Base-by-base conservation (phyloP, 306 rosid species). In the Vigna mungo region DNA sequence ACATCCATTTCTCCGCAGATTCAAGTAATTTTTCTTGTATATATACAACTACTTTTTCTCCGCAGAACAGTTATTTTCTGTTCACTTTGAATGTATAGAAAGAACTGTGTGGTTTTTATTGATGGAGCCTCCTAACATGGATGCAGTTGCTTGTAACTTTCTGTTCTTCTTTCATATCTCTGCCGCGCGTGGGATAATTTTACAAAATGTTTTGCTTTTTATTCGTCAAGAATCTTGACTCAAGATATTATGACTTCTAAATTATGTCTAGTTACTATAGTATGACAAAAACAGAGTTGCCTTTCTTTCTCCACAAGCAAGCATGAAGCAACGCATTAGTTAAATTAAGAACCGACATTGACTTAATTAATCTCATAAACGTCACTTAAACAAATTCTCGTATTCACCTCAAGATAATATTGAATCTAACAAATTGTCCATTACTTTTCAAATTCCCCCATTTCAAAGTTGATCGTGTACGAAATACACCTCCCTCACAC, bases 201-300 rank as follows among this genome's bases (percentile, higher is more conserved):
- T 17, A 11, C 72, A 30, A 11, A 47, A 54, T 61, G 44, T 8
- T 78, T 68, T 44, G 66, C 6, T 12, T 65, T 62, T 43, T 72
- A 25, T 65, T 25, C 16, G 34, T 36, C 4, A 5, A 25, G 27
- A 25, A 25, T 25, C 27, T 25, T 25, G 27, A 25, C 27, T 25
- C 27, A 25, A 70, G 76, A 56, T 7, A 67, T 56, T 51, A 59
- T 72, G 80, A 15, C 32, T 27, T 80, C 7, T 14, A 72, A 71
- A 13, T 23, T 74, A n/a, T 74, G 71, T 4, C 55, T 41, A 41
- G 9, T 8, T 39, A 77, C 76, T 68, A 12, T 18, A 53, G 62
- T 52, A 70, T 41, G 84, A 86, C 75, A 82, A 16, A n/a, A 39
- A 18, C 30, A 71, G 49, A 68, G 60, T 78, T 81, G n/a, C 65